Evolutionary conservation across 768 basidiomycete species (phyloP).

Genomic region (Kondoa subrosea): DNA sequence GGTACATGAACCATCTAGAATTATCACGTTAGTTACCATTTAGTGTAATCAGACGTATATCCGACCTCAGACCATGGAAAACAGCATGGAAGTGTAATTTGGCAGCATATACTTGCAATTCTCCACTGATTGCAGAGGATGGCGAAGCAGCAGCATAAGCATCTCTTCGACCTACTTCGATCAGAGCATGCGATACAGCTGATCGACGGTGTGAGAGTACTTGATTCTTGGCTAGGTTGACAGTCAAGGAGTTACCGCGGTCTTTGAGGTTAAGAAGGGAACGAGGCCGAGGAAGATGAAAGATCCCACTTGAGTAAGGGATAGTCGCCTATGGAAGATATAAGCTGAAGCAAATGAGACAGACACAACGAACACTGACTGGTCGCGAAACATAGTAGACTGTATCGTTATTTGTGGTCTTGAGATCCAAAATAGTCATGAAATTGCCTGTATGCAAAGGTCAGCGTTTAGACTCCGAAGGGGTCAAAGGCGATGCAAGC

Average conservation of each 20-base stretch:
- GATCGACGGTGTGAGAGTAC: neutral
- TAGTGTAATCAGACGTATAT: neutral
- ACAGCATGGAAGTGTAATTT: neutral
- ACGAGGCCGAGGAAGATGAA: neutral
- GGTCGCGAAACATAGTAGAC: neutral
- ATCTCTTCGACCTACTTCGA: slow-evolving; percentile 5
- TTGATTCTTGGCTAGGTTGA: neutral
- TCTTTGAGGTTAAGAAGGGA: neutral
- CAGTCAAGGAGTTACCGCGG: neutral
- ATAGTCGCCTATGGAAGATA: neutral
- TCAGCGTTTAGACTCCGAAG: too few species aligned
- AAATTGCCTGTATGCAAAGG: neutral
- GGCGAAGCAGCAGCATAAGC: too few species aligned
- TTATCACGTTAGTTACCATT: too few species aligned
- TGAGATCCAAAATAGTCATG: neutral
- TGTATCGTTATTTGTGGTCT: neutral
- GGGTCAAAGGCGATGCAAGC: neutral
- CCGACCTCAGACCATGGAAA: neutral
- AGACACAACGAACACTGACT: too few species aligned
- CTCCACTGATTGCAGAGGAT: neutral
- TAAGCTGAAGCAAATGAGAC: neutral
- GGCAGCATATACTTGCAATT: slow-evolving; percentile 4
- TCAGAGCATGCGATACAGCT: neutral
- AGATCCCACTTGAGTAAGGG: neutral
- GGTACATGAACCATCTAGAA: slow-evolving; percentile 3